These are phyloP conservation scores for Botryotinia calthae DNA, from an alignment of 2,329 filamentous ascomycete genomes.

Conservation along the genomic window DNA sequence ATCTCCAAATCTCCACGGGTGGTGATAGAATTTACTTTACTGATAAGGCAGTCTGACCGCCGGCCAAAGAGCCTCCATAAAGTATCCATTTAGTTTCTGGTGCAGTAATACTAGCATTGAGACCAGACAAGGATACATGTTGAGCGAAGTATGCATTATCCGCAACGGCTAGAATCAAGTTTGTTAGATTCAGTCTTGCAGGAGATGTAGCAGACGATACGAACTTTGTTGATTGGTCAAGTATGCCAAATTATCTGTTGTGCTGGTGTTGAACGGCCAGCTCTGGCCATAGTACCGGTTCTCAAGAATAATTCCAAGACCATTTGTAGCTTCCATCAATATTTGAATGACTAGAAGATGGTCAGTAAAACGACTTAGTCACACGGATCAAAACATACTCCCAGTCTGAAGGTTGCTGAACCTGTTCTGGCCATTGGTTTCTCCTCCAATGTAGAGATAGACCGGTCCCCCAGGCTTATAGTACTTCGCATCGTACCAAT, in stretches of 20 bases:
- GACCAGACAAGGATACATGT: constrained; percentile 46
- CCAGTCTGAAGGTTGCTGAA: constrained; percentile 44
- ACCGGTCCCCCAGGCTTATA: constrained; percentile 54
- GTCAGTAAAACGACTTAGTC: constrained; percentile 27
- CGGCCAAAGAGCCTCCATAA: constrained; percentile 45
- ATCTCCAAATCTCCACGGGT: not conserved
- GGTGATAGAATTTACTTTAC: constrained; percentile 37
- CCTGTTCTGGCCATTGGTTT: constrained; percentile 42
- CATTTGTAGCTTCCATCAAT: constrained; percentile 52
- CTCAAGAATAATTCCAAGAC: constrained; percentile 53
- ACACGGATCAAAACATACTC: constrained; percentile 29
- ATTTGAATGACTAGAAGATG: constrained; percentile 48
- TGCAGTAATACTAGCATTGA: constrained; percentile 44
- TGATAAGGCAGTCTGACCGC: constrained; percentile 45
- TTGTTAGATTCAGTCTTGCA: not conserved
- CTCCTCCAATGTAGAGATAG: constrained; percentile 49
- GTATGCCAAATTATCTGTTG: constrained; percentile 49
- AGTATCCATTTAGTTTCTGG: constrained; percentile 47
- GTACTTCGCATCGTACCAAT: constrained; percentile 53
- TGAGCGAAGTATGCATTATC: constrained; percentile 53
- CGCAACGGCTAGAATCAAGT: constrained; percentile 41
- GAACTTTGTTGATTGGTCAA: constrained; percentile 50
- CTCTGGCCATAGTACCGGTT: constrained; percentile 52
- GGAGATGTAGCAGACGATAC: not conserved
- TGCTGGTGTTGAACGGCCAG: constrained; percentile 48